A percentile compares a stretch with the other conserved stretches of the same genome.
phyloP scores from a whole-genome alignment of 2,329 filamentous ascomycete genomes.

The Fusarium neocosmosporiellum region DNA sequence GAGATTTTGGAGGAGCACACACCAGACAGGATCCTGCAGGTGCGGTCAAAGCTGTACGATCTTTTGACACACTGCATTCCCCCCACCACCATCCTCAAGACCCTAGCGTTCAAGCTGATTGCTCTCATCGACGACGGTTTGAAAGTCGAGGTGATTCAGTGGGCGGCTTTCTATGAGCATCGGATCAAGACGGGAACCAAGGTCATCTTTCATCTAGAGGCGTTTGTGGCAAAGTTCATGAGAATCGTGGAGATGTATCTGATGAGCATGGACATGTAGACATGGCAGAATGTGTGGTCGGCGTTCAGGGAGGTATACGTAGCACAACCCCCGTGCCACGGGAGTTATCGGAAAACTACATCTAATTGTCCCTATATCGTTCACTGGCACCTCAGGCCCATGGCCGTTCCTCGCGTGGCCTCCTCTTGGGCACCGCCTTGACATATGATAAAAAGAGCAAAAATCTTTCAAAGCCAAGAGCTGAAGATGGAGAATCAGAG shows the following conservation, averaged over 20 bases:
- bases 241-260: conserved; percentile 90
- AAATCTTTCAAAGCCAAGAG: not conserved
- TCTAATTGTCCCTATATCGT: not conserved
- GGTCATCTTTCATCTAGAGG: conserved; percentile 97
- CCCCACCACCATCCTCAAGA: conserved; percentile 92
- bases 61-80: conserved; percentile 97
- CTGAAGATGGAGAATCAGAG: conserved; percentile 7
- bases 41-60: conserved; percentile 95
- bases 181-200: conserved; percentile 91
- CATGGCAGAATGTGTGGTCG: conserved; percentile 16
- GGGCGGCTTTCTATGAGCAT: conserved; percentile 98
- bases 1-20: conserved; percentile 95
- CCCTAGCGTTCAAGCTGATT: conserved; percentile 92
- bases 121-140: conserved; percentile 87
- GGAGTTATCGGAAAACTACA: conserved; percentile 18
- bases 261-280: conserved; percentile 84
- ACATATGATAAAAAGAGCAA: not conserved
- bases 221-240: conserved; percentile 99
- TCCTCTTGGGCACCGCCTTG: conserved; percentile 1
- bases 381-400: not conserved
- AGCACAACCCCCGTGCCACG: conserved; percentile 14
- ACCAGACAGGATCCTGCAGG: conserved; percentile 87
- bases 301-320: conserved; percentile 41
- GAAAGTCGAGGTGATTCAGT: conserved; percentile 92
- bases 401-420: not conserved